Percentiles rank a stretch among this genome's conserved stretches.
Evolutionary conservation across 768 basidiomycete species (phyloP).

Genomic region (Kwoniella bestiolae): DNA sequence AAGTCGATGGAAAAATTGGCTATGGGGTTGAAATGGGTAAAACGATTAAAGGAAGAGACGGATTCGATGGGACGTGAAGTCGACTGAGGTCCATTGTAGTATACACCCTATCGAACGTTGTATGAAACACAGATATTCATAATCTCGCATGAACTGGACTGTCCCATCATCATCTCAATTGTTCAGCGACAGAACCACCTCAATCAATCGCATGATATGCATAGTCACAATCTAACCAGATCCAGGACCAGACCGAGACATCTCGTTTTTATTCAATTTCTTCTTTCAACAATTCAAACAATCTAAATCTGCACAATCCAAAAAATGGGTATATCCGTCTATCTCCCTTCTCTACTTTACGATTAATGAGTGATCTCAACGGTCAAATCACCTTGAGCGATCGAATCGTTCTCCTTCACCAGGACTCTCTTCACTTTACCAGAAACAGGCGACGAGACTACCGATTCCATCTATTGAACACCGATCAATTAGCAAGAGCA

Average conservation of each 20-base stretch:
- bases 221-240: neutral
- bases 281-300: neutral
- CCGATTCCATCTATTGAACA: constrained; percentile 86
- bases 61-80: no score
- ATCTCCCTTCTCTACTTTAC: neutral
- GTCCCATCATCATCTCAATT: neutral
- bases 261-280: no score
- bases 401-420: constrained; percentile 90
- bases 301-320: no score
- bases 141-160: no score
- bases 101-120: no score
- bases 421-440: constrained; percentile 93
- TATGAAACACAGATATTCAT: no score
- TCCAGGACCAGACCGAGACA: neutral
- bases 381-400: constrained; percentile 89
- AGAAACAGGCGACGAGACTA: constrained; percentile 93
- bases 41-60: no score
- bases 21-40: no score
- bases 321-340: neutral
- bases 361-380: constrained; percentile 76
- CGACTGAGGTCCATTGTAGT: no score
- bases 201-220: neutral
- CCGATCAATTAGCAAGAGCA: neutral
- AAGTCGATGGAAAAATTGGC: no score
- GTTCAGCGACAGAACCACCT: neutral